phyloP scores from a whole-genome alignment of 73 alveolate species.

The Stentor roeselii region DNA sequence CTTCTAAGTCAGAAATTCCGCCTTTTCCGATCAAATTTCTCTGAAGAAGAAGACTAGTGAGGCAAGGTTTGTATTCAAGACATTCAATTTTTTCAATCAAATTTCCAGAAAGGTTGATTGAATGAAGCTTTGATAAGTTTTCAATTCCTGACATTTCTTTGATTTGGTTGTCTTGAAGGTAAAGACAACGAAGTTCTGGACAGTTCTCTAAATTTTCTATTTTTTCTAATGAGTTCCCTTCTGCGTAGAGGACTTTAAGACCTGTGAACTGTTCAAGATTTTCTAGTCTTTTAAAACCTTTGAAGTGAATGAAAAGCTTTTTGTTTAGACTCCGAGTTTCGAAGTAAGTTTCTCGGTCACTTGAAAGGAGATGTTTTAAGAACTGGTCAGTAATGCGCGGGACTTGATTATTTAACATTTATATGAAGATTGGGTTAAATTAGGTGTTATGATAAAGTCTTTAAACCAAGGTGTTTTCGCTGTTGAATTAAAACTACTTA shows the following conservation, averaged over 20 bases:
- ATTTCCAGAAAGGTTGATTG: constrained; percentile 82
- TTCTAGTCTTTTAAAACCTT: constrained; percentile 88
- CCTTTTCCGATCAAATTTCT: constrained; percentile 81
- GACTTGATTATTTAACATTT: not conserved
- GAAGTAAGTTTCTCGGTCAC: constrained; percentile 81
- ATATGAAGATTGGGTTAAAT: not conserved
- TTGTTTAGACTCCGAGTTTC: constrained; percentile 94
- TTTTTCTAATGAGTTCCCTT: constrained; percentile 82
- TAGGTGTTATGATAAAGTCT: no score
- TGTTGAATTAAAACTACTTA: no score
- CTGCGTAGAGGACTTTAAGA: constrained; percentile 82
- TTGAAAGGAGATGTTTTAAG: constrained; percentile 69
- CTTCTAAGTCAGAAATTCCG: constrained; percentile 51
- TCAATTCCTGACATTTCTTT: constrained; percentile 84
- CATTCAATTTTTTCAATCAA: constrained; percentile 66
- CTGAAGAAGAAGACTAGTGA: constrained; percentile 65
- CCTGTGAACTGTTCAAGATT: constrained; percentile 89
- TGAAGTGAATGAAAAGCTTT: constrained; percentile 92
- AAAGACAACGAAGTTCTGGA: constrained; percentile 65
- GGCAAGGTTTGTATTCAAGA: constrained; percentile 43
- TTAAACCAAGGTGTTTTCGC: no score
- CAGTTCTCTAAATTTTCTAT: constrained; percentile 79
- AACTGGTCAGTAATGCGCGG: constrained; percentile 35
- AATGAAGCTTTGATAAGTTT: constrained; percentile 56
- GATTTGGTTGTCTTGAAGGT: constrained; percentile 82